Percentiles rank a stretch among this genome's conserved stretches.
phyloP scores from a whole-genome alignment of 805 yeast species.

The Jamesozyma spencerorum region DNA sequence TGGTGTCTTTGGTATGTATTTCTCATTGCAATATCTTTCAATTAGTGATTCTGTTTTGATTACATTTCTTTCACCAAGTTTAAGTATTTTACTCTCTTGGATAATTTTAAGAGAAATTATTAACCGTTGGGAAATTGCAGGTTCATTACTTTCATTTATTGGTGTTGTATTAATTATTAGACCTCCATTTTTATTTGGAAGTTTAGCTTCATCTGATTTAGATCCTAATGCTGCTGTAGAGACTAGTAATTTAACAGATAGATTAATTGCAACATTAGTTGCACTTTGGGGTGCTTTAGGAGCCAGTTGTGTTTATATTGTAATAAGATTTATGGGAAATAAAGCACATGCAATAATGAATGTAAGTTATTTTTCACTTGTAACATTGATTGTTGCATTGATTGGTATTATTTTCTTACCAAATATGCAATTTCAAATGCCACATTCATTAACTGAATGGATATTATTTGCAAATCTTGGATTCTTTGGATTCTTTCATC shows the following conservation, averaged over 20 bases:
- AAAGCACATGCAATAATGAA: conserved; percentile 72
- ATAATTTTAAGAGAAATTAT: conserved; percentile 55
- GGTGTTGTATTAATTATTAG: conserved; percentile 80
- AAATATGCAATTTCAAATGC: conserved; percentile 48
- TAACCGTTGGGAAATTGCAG: conserved; percentile 55
- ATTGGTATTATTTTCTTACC: conserved; percentile 48
- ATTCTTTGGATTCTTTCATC: conserved; percentile 73
- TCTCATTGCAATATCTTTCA: conserved; percentile 60
- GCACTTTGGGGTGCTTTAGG: conserved; percentile 64
- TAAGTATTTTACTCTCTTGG: conserved; percentile 69
- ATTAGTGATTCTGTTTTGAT: conserved; percentile 77
- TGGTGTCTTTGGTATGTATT: conserved; percentile 76
- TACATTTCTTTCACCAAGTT: conserved; percentile 67
- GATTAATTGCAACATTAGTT: conserved; percentile 53
- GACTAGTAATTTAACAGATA: conserved; percentile 41
- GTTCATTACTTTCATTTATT: conserved; percentile 55
- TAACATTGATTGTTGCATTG: conserved; percentile 46
- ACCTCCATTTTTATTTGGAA: conserved; percentile 63
- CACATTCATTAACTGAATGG: conserved; percentile 61
- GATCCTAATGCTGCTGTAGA: conserved; percentile 29
- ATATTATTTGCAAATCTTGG: conserved; percentile 52
- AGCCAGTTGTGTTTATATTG: conserved; percentile 58
- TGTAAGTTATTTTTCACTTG: conserved; percentile 66
- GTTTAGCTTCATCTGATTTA: background rate
- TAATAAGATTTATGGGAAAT: conserved; percentile 66